Base-by-base conservation (phyloP, 78 protist genomes). In the Dictyostelium citrinum region DNA sequence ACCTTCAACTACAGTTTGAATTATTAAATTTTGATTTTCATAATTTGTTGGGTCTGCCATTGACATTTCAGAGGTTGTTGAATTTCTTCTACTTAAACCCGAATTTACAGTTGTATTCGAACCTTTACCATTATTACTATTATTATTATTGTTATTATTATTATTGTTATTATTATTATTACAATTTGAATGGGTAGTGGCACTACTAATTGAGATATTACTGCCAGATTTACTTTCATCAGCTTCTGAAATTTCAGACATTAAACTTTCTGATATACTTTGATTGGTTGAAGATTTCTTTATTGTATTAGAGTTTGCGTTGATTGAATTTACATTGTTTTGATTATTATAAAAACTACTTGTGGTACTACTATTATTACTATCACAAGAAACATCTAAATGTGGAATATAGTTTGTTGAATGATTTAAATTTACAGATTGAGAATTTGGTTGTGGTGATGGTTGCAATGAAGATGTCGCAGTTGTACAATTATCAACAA, bases 1-100 rank as follows among this genome's bases (percentile, higher is more conserved):
- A 39, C 91, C 91, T 7, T 84, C 91, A 16, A 84, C 91, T n/a
- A 35, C 77, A 10, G 91, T 81, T 68, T 84, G 91, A 39, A 84
- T 84, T 24, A 84, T 37, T 29, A 64, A 20, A 51, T 83, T 77
- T 43, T 84, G 82, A 3, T 79, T 49, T 76, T 84, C 91, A 35
- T 20, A 58, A 31, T n/a, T 45, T 24, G 72, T 27, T 24, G 72
- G 72, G 2, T 64, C 72, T 2, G 35, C 37, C 33, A 31, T 16
- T 17, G 77, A 70, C 22, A 70, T 70, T 70, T 70, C 77, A 17
- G 77, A 70, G 6, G 77, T 70, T 16, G 77, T 70, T 1, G 77
- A 70, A 16, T 70, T 70, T 70, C 45, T 70, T 70, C 77, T 70
- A 31, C 43, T 31, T 4, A 27, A 20, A 55, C 27, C 27, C 0